Evolutionary conservation across 345 rosid genomes (phyloP), one percentile per base, ranked within the genome.

Genomic region (Durio zibethinus): DNA sequence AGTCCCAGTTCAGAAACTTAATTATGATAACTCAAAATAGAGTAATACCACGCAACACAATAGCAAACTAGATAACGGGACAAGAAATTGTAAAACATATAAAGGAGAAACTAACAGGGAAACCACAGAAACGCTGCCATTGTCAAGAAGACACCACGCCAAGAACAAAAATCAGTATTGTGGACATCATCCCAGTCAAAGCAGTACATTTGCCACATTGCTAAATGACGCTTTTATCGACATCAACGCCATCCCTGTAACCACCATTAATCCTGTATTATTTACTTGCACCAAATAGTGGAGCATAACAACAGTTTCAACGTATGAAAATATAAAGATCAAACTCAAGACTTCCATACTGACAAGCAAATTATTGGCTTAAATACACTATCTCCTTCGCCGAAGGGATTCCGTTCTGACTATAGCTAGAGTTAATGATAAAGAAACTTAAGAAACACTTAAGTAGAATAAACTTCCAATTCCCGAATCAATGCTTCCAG

Each of bases 111-210:
- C 93, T 80, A 82, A 93, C 99, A 95, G 68, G 53, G 97, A 88
- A 77, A 87, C 89, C 52, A 92, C 93, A 10, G 94, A 81, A 70
- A 84, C 54, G 76, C 82, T 88, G 67, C 14, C 18, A 64, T 86
- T 93, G 80, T 89, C 96, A 29, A 95, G 12, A 57, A 66, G 59
- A 95, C 96, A 53, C 99, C 97, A 31, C 91, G 87, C 99, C 99
- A 95, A 2, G 96, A 88, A 76, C 99, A 95, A 78, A 86, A 84
- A 81, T 90, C 94, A 18, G 15, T 42, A 76, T 80, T 86, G 78
- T 84, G 93, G 18, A 62, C 86, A 65, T 85, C 88, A 60, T 89
- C 92, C 99, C 99, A 95, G 84, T 93, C 96, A 35, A n/a, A 88
- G 77, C 77, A 95, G 86, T 80, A 79, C 82, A 68, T 93, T 93